Evolutionary conservation across 2,329 filamentous ascomycete genomes (phyloP), one percentile per base, ranked within the genome.

Genomic region (Mycocentrospora acerina): DNA sequence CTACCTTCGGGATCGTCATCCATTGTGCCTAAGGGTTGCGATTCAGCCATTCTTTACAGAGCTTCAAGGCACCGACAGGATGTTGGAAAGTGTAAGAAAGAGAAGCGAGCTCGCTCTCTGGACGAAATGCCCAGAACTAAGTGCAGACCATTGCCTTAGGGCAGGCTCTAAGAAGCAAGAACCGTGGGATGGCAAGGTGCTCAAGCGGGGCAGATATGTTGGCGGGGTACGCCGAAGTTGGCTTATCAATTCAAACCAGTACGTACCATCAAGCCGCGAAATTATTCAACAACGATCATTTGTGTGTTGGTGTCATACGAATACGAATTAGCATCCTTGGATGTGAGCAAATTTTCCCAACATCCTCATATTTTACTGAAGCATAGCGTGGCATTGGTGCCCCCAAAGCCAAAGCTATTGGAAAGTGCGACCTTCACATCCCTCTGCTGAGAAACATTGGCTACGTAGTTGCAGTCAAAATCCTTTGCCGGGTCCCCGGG

Each of bases 331-430:
- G 5, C 9, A 9, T 22, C 19, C 12, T 9, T 8, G 13, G 6
- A 9, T 13, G 6, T 24, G 10, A 24, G 13, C 6, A 11, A 27
- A 31, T 9, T 22, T 16, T 24, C 7, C 18, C 3, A 34, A 24
- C 14, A 25, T 26, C 29, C 17, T 35, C 62, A 69, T 41, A 62
- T 37, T 49, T 72, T 77, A 7, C 77, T 77, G 57, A 97, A 91
- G 35, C 90, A 90, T 25, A 98, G 72, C 37, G 83, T 90, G 28
- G 91, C 90, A 71, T 98, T 98, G 1, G 91, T 97, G 12, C 93
- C 93, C 9, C 93, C 93, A 71, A 98, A 98, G 0, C 93, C 93
- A 70, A 98, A 98, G 64, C 91, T 97, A 60, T 98, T 98, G 3
- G 88, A 93, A 41, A 98, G 57, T 4, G 87, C 88, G 15, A 91